phyloP scores from a whole-genome alignment of 2,329 filamentous ascomycete species.

The Chaetomium sp. region DNA sequence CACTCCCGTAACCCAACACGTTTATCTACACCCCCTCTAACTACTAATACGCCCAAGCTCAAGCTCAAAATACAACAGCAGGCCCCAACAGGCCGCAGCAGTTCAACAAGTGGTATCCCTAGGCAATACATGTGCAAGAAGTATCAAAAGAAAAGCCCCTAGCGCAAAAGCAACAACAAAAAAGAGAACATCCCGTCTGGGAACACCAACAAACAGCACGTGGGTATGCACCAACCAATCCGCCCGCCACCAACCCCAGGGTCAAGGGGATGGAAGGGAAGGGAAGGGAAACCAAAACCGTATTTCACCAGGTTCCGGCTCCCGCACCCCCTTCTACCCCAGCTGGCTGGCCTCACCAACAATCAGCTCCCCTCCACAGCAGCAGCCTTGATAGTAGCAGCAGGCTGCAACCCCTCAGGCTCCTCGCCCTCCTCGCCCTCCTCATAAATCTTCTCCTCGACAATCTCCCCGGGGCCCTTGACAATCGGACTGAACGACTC shows the following conservation, averaged over 20 bases:
- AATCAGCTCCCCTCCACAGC: not conserved
- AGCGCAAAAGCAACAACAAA: conserved; percentile 7
- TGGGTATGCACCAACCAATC: not conserved
- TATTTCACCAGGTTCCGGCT: not conserved
- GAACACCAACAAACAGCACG: not conserved
- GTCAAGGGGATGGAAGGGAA: too few species aligned
- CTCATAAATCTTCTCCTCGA: conserved; percentile 36
- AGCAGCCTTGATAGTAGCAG: conserved; percentile 22
- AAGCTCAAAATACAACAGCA: not conserved
- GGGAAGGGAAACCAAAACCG: not conserved
- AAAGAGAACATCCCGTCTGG: not conserved
- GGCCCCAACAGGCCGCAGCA: not conserved
- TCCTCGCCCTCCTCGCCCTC: conserved; percentile 31
- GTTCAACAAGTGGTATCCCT: conserved; percentile 21
- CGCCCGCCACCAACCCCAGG: not conserved
- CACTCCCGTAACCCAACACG: not conserved
- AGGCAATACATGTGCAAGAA: conserved; percentile 20
- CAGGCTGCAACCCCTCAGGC: conserved; percentile 19
- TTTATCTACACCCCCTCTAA: not conserved
- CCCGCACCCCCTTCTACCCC: not conserved
- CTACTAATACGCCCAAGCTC: not conserved
- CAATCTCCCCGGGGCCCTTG: conserved; percentile 33
- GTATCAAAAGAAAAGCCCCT: not conserved
- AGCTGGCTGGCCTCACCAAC: not conserved
- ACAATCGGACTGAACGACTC: conserved; percentile 36